A percentile compares a stretch with the other conserved stretches of the same genome.
phyloP scores from a whole-genome alignment of 164 flowering plant genomes.

The Piper longum region DNA sequence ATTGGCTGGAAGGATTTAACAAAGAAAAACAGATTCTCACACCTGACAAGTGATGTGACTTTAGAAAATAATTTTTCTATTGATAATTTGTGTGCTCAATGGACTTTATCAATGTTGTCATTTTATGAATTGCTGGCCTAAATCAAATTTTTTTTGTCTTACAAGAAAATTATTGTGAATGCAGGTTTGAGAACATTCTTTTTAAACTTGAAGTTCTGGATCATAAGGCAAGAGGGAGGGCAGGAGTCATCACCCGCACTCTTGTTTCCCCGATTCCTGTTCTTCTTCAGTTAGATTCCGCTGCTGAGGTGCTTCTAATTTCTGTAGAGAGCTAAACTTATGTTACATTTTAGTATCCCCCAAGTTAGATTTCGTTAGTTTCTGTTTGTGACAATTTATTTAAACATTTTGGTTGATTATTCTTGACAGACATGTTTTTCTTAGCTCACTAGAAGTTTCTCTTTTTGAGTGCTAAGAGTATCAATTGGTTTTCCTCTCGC shows the following conservation, averaged over 20 bases:
- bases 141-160: too few species aligned
- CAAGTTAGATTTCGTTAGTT: background rate
- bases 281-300: conserved; percentile 10
- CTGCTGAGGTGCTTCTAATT: conserved; percentile 2
- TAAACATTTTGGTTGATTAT: background rate
- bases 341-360: too few species aligned
- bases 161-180: background rate
- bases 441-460: background rate
- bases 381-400: conserved; percentile 3
- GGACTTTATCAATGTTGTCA: too few species aligned
- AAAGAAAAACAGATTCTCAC: conserved; percentile 43
- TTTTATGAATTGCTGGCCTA: too few species aligned
- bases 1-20: conserved; percentile 16
- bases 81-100: background rate
- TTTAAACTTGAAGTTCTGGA: conserved; percentile 86
- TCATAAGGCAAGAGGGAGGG: conserved; percentile 90
- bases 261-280: conserved; percentile 85
- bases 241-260: conserved; percentile 78
- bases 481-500: background rate
- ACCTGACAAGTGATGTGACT: conserved; percentile 51
- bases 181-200: conserved; percentile 62
- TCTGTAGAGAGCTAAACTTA: too few species aligned
- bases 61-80: background rate
- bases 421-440: too few species aligned
- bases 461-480: background rate